phyloP scores from a whole-genome alignment of 257 asterid genomes.

The Nicotiana paniculata region DNA sequence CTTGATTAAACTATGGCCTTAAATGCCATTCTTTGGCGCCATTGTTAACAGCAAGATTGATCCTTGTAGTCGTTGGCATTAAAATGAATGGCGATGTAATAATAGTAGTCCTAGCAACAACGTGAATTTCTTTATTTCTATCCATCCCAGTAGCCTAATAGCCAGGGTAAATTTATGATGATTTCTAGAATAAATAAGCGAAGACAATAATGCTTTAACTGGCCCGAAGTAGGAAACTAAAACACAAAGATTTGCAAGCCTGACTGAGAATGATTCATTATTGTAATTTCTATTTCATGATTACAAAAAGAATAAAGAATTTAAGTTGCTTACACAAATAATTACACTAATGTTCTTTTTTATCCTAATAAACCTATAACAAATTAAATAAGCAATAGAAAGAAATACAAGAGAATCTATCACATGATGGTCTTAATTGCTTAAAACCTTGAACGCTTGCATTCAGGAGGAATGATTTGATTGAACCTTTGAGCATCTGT shows the following conservation, averaged over 20 bases:
- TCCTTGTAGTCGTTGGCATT: too few species aligned
- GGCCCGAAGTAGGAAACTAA: too few species aligned
- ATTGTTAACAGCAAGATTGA: too few species aligned
- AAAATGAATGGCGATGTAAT: too few species aligned
- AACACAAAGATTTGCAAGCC: background rate
- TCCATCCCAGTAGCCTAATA: too few species aligned
- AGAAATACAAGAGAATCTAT: background rate
- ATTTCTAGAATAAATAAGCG: too few species aligned
- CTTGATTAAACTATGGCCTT: background rate
- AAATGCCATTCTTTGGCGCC: too few species aligned
- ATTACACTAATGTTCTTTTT: background rate
- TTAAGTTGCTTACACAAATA: background rate
- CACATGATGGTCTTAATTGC: background rate
- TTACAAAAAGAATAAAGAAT: background rate
- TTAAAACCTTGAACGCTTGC: slow-evolving; percentile 18
- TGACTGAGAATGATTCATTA: background rate
- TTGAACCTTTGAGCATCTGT: slow-evolving; percentile 13
- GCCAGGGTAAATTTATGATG: too few species aligned
- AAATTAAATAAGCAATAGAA: background rate
- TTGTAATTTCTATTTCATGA: background rate
- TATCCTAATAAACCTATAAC: background rate
- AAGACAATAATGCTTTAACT: too few species aligned
- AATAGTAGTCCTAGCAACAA: too few species aligned
- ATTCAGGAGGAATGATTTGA: slow-evolving; percentile 29
- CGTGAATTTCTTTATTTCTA: too few species aligned